phyloP scores from a whole-genome alignment of 2,329 filamentous ascomycete genomes.

The Colletotrichum chlorophyti region DNA sequence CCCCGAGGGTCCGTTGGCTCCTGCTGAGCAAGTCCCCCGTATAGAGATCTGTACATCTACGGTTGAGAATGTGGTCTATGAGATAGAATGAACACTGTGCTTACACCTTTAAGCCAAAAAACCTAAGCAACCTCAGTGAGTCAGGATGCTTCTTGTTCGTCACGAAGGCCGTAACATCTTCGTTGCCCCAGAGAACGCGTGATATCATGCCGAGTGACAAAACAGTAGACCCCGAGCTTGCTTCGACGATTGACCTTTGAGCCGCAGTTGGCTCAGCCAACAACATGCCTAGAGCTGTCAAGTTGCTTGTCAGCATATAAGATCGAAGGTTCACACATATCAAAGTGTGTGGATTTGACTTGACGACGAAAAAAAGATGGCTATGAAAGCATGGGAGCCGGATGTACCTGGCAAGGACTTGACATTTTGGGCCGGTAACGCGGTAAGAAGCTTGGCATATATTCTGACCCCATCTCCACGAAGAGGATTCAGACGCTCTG shows the following conservation, averaged over 20 bases:
- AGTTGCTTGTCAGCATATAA: too few species aligned
- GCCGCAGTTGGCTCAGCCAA: too few species aligned
- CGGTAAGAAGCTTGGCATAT: conserved; percentile 70
- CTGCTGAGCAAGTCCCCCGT: conserved; percentile 42
- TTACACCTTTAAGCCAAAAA: conserved; percentile 43
- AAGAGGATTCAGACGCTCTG: conserved; percentile 61
- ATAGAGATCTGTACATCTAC: conserved; percentile 34
- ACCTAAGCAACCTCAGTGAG: conserved; percentile 40
- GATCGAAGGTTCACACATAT: too few species aligned
- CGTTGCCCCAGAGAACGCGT: conserved; percentile 44
- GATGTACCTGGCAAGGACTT: conserved; percentile 63
- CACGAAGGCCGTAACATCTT: conserved; percentile 50
- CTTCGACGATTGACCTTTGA: conserved; percentile 7
- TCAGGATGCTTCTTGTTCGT: conserved; percentile 54
- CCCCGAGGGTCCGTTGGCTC: conserved; percentile 40
- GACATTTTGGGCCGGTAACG: conserved; percentile 67
- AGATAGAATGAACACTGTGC: too few species aligned
- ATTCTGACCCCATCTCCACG: conserved; percentile 64
- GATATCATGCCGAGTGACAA: conserved; percentile 37
- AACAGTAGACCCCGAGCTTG: conserved; percentile 20
- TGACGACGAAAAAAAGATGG: neutral
- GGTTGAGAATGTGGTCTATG: neutral
- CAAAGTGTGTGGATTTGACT: too few species aligned
- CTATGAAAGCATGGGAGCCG: neutral
- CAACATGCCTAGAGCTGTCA: too few species aligned